These are phyloP conservation scores for Croton laevigatus DNA, from an alignment of 441 rosid species.

Conservation along the genomic window DNA sequence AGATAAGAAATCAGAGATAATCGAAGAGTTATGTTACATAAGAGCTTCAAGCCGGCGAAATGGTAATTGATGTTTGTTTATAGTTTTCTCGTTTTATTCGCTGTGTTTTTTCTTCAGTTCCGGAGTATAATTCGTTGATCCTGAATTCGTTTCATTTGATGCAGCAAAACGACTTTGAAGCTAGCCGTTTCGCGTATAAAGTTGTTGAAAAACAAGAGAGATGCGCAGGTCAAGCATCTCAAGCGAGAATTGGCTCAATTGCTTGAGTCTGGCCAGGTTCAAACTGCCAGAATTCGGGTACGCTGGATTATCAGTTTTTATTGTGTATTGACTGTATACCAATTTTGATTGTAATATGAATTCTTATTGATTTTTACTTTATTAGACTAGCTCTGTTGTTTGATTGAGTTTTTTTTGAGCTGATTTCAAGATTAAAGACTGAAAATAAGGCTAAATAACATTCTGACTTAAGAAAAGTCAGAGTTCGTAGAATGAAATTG, in stretches of 20 bases:
- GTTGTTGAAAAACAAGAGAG: constrained; percentile 73
- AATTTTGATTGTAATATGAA: background rate
- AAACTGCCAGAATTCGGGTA: constrained; percentile 84
- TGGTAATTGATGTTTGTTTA: constrained; percentile 43
- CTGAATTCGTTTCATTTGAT: constrained; percentile 1
- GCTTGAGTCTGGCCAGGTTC: constrained; percentile 77
- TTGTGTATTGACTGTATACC: background rate
- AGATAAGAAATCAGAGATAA: background rate
- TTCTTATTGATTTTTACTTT: background rate
- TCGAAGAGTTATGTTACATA: constrained; percentile 46
- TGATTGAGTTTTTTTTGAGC: background rate
- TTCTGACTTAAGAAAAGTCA: background rate
- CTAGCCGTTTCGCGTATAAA: constrained; percentile 71
- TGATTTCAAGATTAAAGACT: too few species aligned
- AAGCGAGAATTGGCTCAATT: constrained; percentile 80
- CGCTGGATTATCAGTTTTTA: background rate
- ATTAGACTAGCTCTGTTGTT: background rate
- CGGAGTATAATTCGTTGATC: background rate
- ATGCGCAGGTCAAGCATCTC: constrained; percentile 63
- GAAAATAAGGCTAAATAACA: background rate
- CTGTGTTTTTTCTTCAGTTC: background rate
- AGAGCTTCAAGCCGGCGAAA: constrained; percentile 89
- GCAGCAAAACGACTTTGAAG: constrained; percentile 78
- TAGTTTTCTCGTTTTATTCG: constrained; percentile 9
- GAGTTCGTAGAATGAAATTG: background rate